A percentile compares a stretch with the other conserved stretches of the same genome.
Evolutionary conservation across 345 rosid genomes (phyloP).

Genomic region (Populus pruinosa): DNA sequence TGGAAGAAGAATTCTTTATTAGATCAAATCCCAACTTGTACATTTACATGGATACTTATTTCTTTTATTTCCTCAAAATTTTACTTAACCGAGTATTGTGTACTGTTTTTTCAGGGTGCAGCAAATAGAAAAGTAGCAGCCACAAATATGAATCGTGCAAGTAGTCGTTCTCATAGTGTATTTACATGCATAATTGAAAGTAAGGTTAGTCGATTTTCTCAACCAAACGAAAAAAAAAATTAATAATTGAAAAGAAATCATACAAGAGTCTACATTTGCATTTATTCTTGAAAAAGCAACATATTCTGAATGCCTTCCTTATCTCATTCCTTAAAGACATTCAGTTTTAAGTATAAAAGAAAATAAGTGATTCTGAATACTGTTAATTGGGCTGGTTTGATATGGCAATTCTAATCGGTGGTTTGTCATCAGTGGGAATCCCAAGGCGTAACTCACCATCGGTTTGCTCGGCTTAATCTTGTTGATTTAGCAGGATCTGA

Average conservation of each 20-base stretch:
- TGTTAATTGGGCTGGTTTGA: conserved; percentile 1
- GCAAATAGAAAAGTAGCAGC: conserved; percentile 98
- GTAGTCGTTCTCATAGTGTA: conserved; percentile 99
- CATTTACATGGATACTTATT: background rate
- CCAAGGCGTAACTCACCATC: conserved; percentile 92
- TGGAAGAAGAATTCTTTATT: background rate
- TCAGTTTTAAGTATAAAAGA: background rate
- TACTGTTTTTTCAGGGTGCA: conserved; percentile 62
- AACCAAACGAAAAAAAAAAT: too few relatives aligned
- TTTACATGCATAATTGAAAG: conserved; percentile 95
- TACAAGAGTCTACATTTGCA: background rate
- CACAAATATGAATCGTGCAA: conserved; percentile 94
- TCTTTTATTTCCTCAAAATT: background rate
- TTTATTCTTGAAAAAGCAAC: background rate
- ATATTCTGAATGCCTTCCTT: background rate
- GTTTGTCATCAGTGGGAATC: conserved; percentile 74
- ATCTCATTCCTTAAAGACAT: background rate
- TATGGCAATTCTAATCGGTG: conserved; percentile 11
- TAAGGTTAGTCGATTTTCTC: conserved; percentile 45
- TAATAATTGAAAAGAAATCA: background rate
- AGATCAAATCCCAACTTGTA: background rate
- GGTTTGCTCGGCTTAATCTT: conserved; percentile 94
- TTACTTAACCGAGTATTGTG: background rate
- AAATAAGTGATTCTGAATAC: background rate
- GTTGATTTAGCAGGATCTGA: conserved; percentile 99